Conservation (phyloP, 371 early-diverging fungal species). For the Mucor velutinosus region DNA sequence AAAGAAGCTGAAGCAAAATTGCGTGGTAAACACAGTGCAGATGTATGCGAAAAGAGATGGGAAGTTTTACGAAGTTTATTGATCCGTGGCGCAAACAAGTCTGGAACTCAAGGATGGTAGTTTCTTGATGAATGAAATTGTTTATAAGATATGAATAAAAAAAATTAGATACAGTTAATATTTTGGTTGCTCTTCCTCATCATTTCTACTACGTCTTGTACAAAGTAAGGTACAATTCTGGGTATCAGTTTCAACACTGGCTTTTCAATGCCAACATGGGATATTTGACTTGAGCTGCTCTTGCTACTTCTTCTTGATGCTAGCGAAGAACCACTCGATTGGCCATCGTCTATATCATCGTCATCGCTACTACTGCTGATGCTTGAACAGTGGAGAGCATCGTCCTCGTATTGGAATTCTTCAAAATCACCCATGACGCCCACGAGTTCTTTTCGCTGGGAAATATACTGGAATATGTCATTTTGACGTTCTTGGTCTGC, state of each 20-base stretch:
- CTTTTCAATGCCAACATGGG: slow-evolving; percentile 9
- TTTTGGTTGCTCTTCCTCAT: slow-evolving; percentile 3
- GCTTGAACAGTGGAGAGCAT: not conserved
- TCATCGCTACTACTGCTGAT: slow-evolving; percentile 1
- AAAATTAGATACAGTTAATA: not conserved
- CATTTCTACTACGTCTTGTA: not conserved
- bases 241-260: slow-evolving; percentile 10
- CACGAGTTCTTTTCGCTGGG: slow-evolving; percentile 23
- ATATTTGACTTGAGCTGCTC: slow-evolving; percentile 5
- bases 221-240: slow-evolving; percentile 12
- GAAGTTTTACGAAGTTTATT: slow-evolving; percentile 21
- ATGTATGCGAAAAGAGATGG: slow-evolving; percentile 25
- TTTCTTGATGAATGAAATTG: not conserved
- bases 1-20: slow-evolving; percentile 24
- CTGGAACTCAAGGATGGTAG: slow-evolving; percentile 26
- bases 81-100: slow-evolving; percentile 24
- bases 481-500: slow-evolving; percentile 17
- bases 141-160: not conserved
- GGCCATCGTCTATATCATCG: not conserved
- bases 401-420: slow-evolving; percentile 29
- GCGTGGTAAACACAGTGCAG: slow-evolving; percentile 21
- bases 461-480: slow-evolving; percentile 26
- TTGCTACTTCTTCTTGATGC: slow-evolving; percentile 11
- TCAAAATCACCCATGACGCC: slow-evolving; percentile 34
- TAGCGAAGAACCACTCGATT: slow-evolving; percentile 3